These are phyloP conservation scores for Thraustochytrium striatum DNA, from an alignment of 352 stramenopile species.

Conservation along the genomic window DNA sequence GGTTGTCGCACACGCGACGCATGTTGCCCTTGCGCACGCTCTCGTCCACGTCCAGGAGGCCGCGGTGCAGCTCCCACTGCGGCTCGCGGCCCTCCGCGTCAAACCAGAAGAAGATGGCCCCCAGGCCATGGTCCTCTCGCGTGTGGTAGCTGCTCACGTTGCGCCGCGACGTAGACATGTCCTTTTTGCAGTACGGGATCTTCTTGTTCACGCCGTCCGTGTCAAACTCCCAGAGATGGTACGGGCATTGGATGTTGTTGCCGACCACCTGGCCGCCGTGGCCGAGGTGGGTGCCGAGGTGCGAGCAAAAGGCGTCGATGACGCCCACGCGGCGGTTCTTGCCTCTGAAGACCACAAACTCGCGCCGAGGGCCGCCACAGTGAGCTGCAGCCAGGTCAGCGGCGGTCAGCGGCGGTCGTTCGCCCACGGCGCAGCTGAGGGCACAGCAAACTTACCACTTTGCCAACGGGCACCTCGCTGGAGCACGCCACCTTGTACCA, in stretches of 20 bases:
- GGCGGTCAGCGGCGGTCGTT: background rate
- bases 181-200: conserved; percentile 26
- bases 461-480: background rate
- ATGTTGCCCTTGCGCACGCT: background rate
- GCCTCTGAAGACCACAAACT: conserved; percentile 4
- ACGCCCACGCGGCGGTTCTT: background rate
- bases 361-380: background rate
- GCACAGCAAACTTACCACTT: conserved; percentile 18
- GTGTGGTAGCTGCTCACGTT: conserved; percentile 11
- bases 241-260: conserved; percentile 10
- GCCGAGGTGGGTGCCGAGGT: conserved; percentile 10
- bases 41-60: background rate
- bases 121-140: background rate
- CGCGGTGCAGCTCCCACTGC: background rate
- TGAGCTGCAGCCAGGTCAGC: background rate
- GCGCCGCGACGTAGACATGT: background rate
- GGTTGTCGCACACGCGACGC: background rate
- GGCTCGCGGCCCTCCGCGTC: background rate
- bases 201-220: conserved; percentile 3
- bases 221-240: conserved; percentile 27
- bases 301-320: conserved; percentile 15
- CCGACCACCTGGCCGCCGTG: background rate
- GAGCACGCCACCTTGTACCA: conserved; percentile 8
- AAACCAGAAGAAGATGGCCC: conserved; percentile 18
- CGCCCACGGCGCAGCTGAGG: no score